Evolutionary conservation across 2,329 filamentous ascomycete species (phyloP), one percentile per base, ranked within the genome.

Genomic region (Epichloe sp.): DNA sequence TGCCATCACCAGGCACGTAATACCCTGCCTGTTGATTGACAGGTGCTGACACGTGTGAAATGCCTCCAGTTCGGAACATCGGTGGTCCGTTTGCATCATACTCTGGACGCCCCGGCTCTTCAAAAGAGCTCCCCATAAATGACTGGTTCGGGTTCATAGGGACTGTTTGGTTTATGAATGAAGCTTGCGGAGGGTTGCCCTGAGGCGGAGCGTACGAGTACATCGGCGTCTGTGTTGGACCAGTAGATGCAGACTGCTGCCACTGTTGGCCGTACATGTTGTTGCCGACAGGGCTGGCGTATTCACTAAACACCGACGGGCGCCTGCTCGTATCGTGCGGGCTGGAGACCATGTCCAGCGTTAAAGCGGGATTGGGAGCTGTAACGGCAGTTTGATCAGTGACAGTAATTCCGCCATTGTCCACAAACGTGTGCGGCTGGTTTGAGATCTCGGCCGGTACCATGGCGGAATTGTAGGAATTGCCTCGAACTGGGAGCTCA

Each of bases 241-340:
- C 65, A 1, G 68, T 65, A 3, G 74, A 72, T 14, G 62, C 62
- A 7, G 52, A 21, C 21, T 70, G 62, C 54, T 71, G 72, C 75
- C 74, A 77, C 10, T 65, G 59, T 31, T 67, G 66, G 6, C 63
- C 55, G 57, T 76, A 77, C 45, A 77, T 59, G 15, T 61, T 59
- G 11, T 65, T 62, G 15, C 61, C 59, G 6, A 69, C 62, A 4
- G 72, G 64, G 37, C 63, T 68, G 23, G 63, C 58, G 44, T 75
- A 78, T n/a, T 78, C 75, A 34, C 70, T 65, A 15, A 76, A 65
- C 3, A 68, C 59, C 0, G 75, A 75, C 0, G 74, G 63, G 17
- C 75, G 69, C 34, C 75, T 68, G 54, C 69, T 69, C 1, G 65
- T 57, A 38, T 74, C 71, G 49, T 77, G 73, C 2, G 71, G 62